Percentiles rank a stretch among this genome's conserved stretches.
Conservation (phyloP, 495 filamentous ascomycete species). For the Immersiella caudata region DNA sequence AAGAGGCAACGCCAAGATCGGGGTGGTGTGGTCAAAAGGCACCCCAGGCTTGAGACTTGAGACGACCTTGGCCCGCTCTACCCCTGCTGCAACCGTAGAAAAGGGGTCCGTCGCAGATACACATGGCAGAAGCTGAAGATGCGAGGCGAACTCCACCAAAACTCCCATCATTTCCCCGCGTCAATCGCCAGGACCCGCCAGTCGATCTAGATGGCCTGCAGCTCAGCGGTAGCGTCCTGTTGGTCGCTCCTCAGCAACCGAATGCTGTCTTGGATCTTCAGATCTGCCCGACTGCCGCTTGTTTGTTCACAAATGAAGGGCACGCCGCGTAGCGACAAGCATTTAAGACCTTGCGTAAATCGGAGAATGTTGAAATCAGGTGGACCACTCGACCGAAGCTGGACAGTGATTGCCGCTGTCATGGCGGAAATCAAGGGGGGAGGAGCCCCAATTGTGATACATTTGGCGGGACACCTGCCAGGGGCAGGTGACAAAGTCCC, state of each 20-base stretch:
- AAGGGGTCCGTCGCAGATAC: slow-evolving; percentile 9
- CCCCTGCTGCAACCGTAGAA: background rate
- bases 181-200: background rate
- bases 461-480: background rate
- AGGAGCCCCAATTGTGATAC: background rate
- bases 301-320: background rate
- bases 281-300: background rate
- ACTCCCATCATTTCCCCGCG: background rate
- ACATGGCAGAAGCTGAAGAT: background rate
- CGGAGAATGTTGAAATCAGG: background rate
- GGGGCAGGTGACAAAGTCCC: background rate
- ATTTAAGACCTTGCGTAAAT: background rate
- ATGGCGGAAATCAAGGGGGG: background rate
- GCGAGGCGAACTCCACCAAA: background rate
- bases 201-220: background rate
- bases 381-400: background rate
- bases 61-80: background rate
- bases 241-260: background rate
- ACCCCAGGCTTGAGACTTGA: slow-evolving; percentile 26
- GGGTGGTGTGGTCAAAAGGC: slow-evolving; percentile 16
- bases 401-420: background rate
- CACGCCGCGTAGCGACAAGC: background rate
- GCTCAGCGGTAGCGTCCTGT: background rate
- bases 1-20: slow-evolving; percentile 35
- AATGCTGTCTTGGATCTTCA: background rate